Base-by-base conservation (phyloP, 2,329 filamentous ascomycete genomes). In the Alternaria consortialis region DNA sequence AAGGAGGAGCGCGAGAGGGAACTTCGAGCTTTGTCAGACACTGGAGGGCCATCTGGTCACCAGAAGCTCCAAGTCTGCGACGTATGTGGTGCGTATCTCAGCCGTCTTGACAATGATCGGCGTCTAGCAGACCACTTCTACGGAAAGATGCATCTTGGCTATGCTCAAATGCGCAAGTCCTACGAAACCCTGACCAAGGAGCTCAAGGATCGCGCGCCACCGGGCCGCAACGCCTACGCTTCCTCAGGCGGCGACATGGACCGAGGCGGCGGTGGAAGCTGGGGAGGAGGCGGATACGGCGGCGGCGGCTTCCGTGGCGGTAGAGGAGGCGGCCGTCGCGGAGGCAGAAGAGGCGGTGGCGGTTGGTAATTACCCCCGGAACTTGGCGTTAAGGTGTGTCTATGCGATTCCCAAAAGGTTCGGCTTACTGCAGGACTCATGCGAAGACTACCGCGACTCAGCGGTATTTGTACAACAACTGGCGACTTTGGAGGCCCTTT, bases 61-160 rank as follows among this genome's bases (percentile, higher is more conserved):
- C 95, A 99, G 83, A 99, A 99, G 79, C 84, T 99, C 40, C 95
- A 99, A 79, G 95, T 99, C 47, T 99, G 95, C 84, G 95, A 99
- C 80, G 95, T 98, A 1, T 99, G 95, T 79, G 95, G 95, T 64
- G 95, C 95, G 6, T 99, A 98, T 78, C 86, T 99, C 37, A 93
- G 90, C 64, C 84, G 95, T 23, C 86, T 99, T 32, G 95, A 99
- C 77, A 99, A 99, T 76, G 95, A 99, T 78, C 87, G 95, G 36
- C 87, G 95, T 31, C 80, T 99, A 75, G 95, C 95, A 20, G 95
- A 99, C 77, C 95, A 99, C 79, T 99, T 99, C 77, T 98, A 97
- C 80, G 95, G 95, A 23, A 99, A 99, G 84, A 99, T 99, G 95
- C 95, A 99, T 76, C 82, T 99, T 58, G 95, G 95, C 0, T 99